A percentile compares a stretch with the other conserved stretches of the same genome.
Evolutionary conservation across 148 eudicot species (phyloP).

Genomic region (Euryodendron excelsum): DNA sequence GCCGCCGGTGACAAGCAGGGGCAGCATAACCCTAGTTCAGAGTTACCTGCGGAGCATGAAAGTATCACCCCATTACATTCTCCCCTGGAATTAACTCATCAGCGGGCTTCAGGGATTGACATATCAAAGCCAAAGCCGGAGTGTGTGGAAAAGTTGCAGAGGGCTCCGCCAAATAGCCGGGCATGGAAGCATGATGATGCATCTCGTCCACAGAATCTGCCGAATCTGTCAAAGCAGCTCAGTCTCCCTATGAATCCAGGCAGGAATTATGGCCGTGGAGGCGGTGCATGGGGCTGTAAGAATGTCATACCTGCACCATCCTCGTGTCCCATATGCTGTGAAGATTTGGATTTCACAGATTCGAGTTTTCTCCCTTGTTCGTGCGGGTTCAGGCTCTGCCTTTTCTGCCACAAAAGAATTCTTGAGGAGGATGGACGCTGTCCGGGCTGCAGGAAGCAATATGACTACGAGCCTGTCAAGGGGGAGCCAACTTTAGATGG

Average conservation of each 20-base stretch:
- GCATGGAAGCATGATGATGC: slow-evolving; percentile 93
- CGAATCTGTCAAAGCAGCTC: slow-evolving; percentile 69
- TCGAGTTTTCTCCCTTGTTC: slow-evolving; percentile 81
- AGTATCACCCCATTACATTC: slow-evolving; percentile 14
- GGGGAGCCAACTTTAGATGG: slow-evolving; percentile 53
- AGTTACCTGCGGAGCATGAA: slow-evolving; percentile 20
- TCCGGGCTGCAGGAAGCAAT: slow-evolving; percentile 95
- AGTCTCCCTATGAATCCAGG: slow-evolving; percentile 64
- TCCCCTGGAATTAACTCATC: slow-evolving; percentile 1
- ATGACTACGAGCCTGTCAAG: slow-evolving; percentile 41
- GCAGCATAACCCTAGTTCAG: slow-evolving; percentile 19
- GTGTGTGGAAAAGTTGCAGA: slow-evolving; percentile 24
- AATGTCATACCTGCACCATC: slow-evolving; percentile 39
- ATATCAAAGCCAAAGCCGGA: slow-evolving; percentile 27
- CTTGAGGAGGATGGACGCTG: slow-evolving; percentile 87
- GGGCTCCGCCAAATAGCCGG: slow-evolving; percentile 28
- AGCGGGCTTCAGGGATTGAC: slow-evolving; percentile 15
- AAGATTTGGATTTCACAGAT: slow-evolving; percentile 85
- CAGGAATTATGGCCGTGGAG: slow-evolving; percentile 35
- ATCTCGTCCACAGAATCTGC: slow-evolving; percentile 76
- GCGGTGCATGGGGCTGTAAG: slow-evolving; percentile 52
- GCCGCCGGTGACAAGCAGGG: slow-evolving; percentile 43
- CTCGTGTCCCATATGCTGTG: slow-evolving; percentile 83
- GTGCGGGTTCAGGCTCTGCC: slow-evolving; percentile 90
- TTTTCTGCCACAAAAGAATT: slow-evolving; percentile 94